Conservation (phyloP, 2,329 filamentous ascomycete species). For the Ophiostoma australiae region DNA sequence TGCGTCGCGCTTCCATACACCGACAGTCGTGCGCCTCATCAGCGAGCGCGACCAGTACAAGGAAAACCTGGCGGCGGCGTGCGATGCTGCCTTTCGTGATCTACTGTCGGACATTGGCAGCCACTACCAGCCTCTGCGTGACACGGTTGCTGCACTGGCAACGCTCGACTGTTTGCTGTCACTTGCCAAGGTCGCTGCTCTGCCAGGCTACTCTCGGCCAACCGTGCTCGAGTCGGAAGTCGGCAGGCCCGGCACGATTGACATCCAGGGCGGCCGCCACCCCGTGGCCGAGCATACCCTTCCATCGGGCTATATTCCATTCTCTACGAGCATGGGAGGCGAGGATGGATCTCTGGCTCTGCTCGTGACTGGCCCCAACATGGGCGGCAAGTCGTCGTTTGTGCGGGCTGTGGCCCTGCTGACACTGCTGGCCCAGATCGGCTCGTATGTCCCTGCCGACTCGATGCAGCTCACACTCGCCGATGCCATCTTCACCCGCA, state of each 20-base stretch:
- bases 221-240: slow-evolving; percentile 54
- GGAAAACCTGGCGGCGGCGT: slow-evolving; percentile 85
- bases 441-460: slow-evolving; percentile 83
- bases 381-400: slow-evolving; percentile 98
- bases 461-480: slow-evolving; percentile 71
- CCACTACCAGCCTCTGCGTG: slow-evolving; percentile 86
- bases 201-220: slow-evolving; percentile 75
- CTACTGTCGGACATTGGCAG: slow-evolving; percentile 69
- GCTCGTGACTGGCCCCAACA: slow-evolving; percentile 93
- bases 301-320: slow-evolving; percentile 83
- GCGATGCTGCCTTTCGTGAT: slow-evolving; percentile 71
- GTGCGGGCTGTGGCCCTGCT: slow-evolving; percentile 89
- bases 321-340: slow-evolving; percentile 70
- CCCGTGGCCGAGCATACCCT: slow-evolving; percentile 94
- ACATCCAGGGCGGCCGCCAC: slow-evolving; percentile 72
- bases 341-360: slow-evolving; percentile 54
- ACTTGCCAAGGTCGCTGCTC: slow-evolving; percentile 73
- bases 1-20: slow-evolving; percentile 87
- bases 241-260: slow-evolving; percentile 47
- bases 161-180: slow-evolving; percentile 87
- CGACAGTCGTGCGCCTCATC: slow-evolving; percentile 76
- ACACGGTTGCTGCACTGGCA: slow-evolving; percentile 79
- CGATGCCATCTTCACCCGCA: slow-evolving; percentile 90
- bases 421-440: slow-evolving; percentile 88
- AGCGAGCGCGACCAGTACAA: slow-evolving; percentile 91